These are phyloP conservation scores for Cryptomeria japonica DNA, from an alignment of 75 land plant species.

Conservation along the genomic window DNA sequence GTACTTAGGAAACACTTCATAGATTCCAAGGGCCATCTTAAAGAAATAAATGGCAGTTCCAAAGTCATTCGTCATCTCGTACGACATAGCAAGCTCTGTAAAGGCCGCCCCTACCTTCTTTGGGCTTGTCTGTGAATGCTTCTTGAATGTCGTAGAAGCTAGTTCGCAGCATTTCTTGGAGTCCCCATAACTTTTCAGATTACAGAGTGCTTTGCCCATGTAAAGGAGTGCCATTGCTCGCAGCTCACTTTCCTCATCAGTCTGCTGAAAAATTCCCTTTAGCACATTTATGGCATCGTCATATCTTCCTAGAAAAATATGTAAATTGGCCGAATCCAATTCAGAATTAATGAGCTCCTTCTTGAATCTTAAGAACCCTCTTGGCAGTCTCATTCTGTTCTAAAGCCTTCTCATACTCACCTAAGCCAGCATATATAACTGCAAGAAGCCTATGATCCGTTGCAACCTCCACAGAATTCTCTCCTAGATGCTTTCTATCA, in stretches of 20 bases:
- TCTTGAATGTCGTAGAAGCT: conserved; percentile 40
- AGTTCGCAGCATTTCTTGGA: conserved; percentile 53
- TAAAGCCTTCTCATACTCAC: conserved; percentile 77
- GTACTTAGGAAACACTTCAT: conserved; percentile 53
- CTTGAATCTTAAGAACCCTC: conserved; percentile 51
- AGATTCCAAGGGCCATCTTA: conserved; percentile 39
- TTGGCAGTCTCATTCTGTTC: conserved; percentile 59
- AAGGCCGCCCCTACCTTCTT: conserved; percentile 46
- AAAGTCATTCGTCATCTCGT: conserved; percentile 63
- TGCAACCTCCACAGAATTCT: conserved; percentile 74
- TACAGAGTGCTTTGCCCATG: conserved; percentile 47
- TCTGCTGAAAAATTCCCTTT: conserved; percentile 53
- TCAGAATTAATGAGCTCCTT: conserved; percentile 62
- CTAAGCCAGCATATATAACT: conserved; percentile 77
- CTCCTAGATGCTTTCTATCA: conserved; percentile 46
- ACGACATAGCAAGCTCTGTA: conserved; percentile 47
- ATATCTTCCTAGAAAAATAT: conserved; percentile 67
- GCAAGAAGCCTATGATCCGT: conserved; percentile 67
- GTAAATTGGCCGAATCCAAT: conserved; percentile 75
- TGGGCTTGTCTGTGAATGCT: conserved; percentile 27
- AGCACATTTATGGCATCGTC: conserved; percentile 61
- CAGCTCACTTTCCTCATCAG: conserved; percentile 48
- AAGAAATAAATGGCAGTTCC: conserved; percentile 55
- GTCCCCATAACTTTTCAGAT: conserved; percentile 39
- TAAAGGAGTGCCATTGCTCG: conserved; percentile 44